Evolutionary conservation across 495 filamentous ascomycete genomes (phyloP), one percentile per base, ranked within the genome.

Genomic region (Hypoxylon trugodes): DNA sequence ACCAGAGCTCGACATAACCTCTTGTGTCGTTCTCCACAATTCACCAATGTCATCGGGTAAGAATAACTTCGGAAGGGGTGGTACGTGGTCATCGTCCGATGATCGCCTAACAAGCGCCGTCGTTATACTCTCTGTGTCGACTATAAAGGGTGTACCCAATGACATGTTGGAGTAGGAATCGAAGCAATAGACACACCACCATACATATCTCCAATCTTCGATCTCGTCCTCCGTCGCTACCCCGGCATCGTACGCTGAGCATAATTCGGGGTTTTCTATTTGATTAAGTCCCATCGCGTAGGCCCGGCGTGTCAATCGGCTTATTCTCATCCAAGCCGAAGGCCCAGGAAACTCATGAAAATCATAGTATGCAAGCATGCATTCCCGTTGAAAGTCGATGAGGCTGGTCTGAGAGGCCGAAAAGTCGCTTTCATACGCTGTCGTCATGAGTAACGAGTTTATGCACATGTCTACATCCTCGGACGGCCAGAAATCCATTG

Each of bases 171-270:
- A 65, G 46, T 76, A 77, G 0, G 74, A 60, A 36, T 78, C 76
- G 13, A 78, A 62, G n/a, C 73, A 72, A 51, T 76, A 78, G 41
- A 78, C 65, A 53, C 71, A 74, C 76, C 76, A 78, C 72, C 74
- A 78, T 12, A 74, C 25, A 40, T 63, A 66, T 50, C 76, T 66
- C 76, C 74, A 78, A 50, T 74, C 66, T 60, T 78, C 67, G 6
- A 72, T 58, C 10, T 76, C 76, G 15, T 74, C 69, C 8, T 72
- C 52, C 18, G 54, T 72, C n/a, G 65, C 30, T 5, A 32, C 10
- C 22, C 18, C 16, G 21, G 12, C 3, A 30, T 66, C 50, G 22
- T 57, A 66, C n/a, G 57, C 61, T 12, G 61, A 61, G 35, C 66
- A 69, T 2, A 66, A 16, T 12, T 61, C 52, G 2, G 46, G 57